Evolutionary conservation across 768 basidiomycete genomes (phyloP), one percentile per base, ranked within the genome.

Genomic region (Tubosaeta brunneosetosa): DNA sequence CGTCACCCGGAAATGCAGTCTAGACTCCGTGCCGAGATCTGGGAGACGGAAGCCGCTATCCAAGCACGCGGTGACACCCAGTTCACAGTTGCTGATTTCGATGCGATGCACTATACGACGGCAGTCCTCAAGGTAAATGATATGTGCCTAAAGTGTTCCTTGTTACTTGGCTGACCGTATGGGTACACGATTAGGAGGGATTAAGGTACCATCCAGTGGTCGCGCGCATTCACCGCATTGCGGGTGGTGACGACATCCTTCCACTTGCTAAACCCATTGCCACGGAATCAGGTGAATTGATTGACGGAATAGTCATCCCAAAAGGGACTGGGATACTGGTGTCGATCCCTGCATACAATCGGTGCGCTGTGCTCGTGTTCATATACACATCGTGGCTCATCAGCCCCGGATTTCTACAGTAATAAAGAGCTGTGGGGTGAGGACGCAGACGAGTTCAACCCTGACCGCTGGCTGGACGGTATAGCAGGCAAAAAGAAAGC

Each of bases 1-100:
- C 76, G 72, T 38, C 69, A 82, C 55, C 82, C 79, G 0, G 71
- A 80, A 17, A 65, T 82, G 3, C 88, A 92, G 61, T 66, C 68
- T 3, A 76, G 73, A 52, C 78, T 91, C 19, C 80, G 89, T 13
- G 70, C 19, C 1, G 62, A 63, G 47, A 58, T 61, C 33, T 47
- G 33, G 10, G 16, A 38, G n/a, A 29, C 25, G 13, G 51, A 52
- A 40, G 46, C 46, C 34, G 12, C 32, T 16, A 22, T 47, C n/a
- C 51, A 6, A 27, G 45, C 46, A 29, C 55, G 42, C 25, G 45
- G 44, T 7, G 46, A 47, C 43, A 12, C 50, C 22, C 40, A 51
- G 13, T 38, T 52, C 19, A 51, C 45, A 3, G 16, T 25, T 44
- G 46, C 71, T 0, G 88, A 82, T 59, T 70, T 80, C 52, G 78